Base-by-base conservation (phyloP, 148 eudicot genomes). In the Limonium bicolor region DNA sequence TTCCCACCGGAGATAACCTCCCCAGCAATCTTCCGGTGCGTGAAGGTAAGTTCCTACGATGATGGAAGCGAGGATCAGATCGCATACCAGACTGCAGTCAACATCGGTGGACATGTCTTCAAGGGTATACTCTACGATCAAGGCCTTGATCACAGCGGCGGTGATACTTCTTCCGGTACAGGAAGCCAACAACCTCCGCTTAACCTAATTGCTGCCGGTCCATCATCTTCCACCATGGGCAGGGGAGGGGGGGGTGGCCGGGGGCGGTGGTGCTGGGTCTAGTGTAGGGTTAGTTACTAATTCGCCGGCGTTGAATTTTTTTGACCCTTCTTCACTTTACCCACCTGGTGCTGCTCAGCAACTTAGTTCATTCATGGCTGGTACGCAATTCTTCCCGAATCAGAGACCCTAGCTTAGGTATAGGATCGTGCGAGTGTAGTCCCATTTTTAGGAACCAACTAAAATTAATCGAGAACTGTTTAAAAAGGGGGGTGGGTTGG, bases 61-160 rank as follows among this genome's bases (percentile, higher is more conserved):
- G 92, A 80, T 11, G 71, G 70, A 3, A 82, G 80, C 19, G 92
- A 90, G 19, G n/a, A n/a, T 30, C 92, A 80, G 23, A 55, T 58
- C 18, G 97, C 95, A 0, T 90, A 90, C 51, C 95, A 90, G 34
- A 84, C 95, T 31, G 93, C 95, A 4, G 87, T 90, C 0, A 80
- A 62, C 74, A 84, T 90, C 5, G 82, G 79, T 0, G 97, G 97
- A 7, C 97, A 76, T 37, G 54, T 84, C 25, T 90, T 90, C 65
- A 90, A 90, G 51, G 97, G 97, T n/a, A 80, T 90, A 48, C 79
- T 90, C 24, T 90, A 90, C 15, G 93, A 90, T 60, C 92, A 90
- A 62, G 93, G 95, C 20, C 81, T 68, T 0, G 90, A 79, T 2
- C 45, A 16, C 26, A 3, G 3, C 46, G 28, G 2, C 1, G 78